Base-by-base conservation (phyloP, 768 basidiomycete species). In the Trametes elegans region DNA sequence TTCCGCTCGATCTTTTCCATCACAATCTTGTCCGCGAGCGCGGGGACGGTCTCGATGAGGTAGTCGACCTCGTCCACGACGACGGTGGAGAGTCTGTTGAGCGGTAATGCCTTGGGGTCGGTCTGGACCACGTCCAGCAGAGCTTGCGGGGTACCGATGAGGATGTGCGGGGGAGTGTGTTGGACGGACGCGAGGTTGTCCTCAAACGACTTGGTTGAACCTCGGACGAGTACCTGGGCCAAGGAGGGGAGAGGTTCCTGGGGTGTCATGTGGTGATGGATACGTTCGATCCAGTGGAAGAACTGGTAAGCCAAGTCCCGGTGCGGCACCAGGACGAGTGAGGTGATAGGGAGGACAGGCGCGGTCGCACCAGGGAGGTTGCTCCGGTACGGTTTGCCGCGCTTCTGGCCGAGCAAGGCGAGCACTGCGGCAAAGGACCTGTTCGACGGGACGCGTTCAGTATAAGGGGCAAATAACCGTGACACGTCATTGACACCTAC, bases 51-150 rank as follows among this genome's bases (percentile, higher is more conserved):
- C 55, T 79, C 80, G 49, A 92, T 73, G 35, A 90, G 71, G 66
- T 84, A 86, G 63, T 91, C 90, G 42, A 82, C 84, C 66, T 91
- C 89, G 59, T 91, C 89, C 50, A 90, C 82, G 31, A 84, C 82
- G 42, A 91, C 76, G 2, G 77, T 79, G 13, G 78, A 78, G 47
- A 88, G 69, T 44, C 68, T 70, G 6, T 67, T 61, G 43, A 87
- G 57, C 49, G 75, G 73, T 18, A 88, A 66, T 13, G 71, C 75
- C 18, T 70, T 62, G 1, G 74, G 62, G 41, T 81, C 76, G 49
- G 68, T 63, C 35, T 76, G 67, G 23, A 80, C 72, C 26, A 83
- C 72, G 43, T 88, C 88, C 61, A 81, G 64, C 5, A 88, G 58
- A 5, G 85, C 87, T 57, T 85, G 82, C 6, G 88, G 88, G 1